Conservation (phyloP, 768 basidiomycete genomes). For the Pleurotus cornucopiae region DNA sequence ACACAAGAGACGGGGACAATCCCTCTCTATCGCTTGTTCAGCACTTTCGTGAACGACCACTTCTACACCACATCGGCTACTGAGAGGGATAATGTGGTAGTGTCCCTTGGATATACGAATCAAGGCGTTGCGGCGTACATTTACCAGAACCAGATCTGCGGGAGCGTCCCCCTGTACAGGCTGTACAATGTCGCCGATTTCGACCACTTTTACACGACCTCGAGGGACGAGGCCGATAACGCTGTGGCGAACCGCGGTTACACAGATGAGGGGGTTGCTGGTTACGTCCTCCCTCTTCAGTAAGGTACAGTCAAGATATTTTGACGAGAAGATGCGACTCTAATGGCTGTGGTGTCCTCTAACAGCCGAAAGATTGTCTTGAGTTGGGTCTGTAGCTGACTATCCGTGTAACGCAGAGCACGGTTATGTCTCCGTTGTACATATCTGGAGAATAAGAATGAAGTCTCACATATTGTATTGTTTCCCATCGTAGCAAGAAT, state of each 20-base stretch:
- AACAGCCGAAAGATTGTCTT: too few species aligned
- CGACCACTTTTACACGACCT: background rate
- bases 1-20: slow-evolving; percentile 7
- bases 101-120: background rate
- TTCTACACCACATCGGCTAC: slow-evolving; percentile 2
- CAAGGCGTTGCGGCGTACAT: slow-evolving; percentile 1
- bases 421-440: too few species aligned
- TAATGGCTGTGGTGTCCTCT: too few species aligned
- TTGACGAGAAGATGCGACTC: too few species aligned
- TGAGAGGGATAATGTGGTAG: slow-evolving; percentile 3
- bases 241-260: slow-evolving; percentile 4
- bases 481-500: too few species aligned
- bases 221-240: background rate
- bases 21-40: slow-evolving; percentile 7
- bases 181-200: background rate
- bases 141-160: slow-evolving; percentile 3
- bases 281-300: slow-evolving; percentile 9
- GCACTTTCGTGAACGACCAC: background rate
- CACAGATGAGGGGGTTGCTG: slow-evolving; percentile 4
- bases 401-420: too few species aligned
- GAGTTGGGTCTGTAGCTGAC: too few species aligned
- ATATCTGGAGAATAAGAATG: too few species aligned
- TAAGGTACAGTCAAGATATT: background rate
- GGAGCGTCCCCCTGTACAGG: background rate
- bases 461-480: too few species aligned